These are phyloP conservation scores for Dipteronia dyeriana DNA, from an alignment of 345 rosid genomes.

Conservation along the genomic window DNA sequence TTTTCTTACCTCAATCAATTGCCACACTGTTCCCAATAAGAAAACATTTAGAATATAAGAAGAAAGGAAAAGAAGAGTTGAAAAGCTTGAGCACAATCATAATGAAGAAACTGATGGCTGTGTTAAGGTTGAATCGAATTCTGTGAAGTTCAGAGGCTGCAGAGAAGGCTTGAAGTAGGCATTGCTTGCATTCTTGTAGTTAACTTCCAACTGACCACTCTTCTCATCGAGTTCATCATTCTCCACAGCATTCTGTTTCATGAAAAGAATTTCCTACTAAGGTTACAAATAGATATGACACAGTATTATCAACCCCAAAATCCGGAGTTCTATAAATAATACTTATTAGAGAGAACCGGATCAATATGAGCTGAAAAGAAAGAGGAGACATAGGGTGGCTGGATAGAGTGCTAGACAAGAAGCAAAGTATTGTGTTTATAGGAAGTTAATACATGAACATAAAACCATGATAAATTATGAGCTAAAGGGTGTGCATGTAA, in stretches of 20 bases:
- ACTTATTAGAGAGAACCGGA: background rate
- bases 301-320: background rate
- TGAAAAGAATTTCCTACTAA: conserved; percentile 1
- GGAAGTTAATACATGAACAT: background rate
- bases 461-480: background rate
- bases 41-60: background rate
- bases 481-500: background rate
- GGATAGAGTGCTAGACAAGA: background rate
- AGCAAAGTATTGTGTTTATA: background rate
- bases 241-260: conserved; percentile 64
- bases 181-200: conserved; percentile 44
- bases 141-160: conserved; percentile 33
- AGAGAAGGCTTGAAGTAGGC: conserved; percentile 65
- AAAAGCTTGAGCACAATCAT: background rate
- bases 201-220: conserved; percentile 47
- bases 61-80: background rate
- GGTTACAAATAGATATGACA: background rate
- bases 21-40: background rate
- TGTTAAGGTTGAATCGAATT: conserved; percentile 38
- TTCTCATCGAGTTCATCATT: conserved; percentile 67
- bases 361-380: background rate
- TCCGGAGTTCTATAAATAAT: background rate
- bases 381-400: background rate
- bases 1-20: background rate
- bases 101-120: conserved; percentile 46